Conservation (phyloP, 1,284 basidiomycete species). For the Rhizoctonia solani region DNA sequence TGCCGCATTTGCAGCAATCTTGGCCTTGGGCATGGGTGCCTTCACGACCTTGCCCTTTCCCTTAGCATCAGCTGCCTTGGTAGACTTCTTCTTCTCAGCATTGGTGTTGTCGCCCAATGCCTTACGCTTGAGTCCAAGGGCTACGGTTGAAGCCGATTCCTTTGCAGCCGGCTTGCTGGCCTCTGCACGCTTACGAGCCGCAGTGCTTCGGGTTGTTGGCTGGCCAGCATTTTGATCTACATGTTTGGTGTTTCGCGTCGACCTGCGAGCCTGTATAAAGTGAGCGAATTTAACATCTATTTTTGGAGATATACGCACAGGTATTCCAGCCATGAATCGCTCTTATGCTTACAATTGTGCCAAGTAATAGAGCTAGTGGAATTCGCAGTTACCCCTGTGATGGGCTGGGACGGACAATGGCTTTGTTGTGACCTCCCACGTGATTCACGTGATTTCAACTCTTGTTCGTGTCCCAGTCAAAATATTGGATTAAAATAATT, state of each 20-base stretch:
- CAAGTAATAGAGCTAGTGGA: neutral
- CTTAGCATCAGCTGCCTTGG: constrained; percentile 1
- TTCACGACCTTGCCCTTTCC: neutral
- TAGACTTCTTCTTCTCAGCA: constrained; percentile 18
- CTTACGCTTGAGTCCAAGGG: constrained; percentile 8
- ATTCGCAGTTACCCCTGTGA: constrained; percentile 1
- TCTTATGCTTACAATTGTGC: neutral
- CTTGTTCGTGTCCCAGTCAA: neutral
- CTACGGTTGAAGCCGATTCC: neutral
- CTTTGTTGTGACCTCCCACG: no score
- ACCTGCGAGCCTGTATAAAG: neutral
- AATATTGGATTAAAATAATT: neutral
- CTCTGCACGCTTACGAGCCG: neutral
- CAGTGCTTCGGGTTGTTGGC: neutral
- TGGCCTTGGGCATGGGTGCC: constrained; percentile 3
- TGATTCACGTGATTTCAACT: constrained; percentile 3
- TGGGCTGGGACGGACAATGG: constrained; percentile 9
- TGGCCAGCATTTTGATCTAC: constrained; percentile 1
- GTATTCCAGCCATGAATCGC: neutral
- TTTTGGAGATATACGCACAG: neutral
- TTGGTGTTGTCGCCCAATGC: constrained; percentile 21
- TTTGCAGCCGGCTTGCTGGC: neutral
- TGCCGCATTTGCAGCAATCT: neutral
- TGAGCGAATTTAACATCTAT: neutral
- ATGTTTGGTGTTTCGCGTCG: neutral